These are phyloP conservation scores for Mycena kentingensis DNA, from an alignment of 768 basidiomycete species.

Conservation along the genomic window DNA sequence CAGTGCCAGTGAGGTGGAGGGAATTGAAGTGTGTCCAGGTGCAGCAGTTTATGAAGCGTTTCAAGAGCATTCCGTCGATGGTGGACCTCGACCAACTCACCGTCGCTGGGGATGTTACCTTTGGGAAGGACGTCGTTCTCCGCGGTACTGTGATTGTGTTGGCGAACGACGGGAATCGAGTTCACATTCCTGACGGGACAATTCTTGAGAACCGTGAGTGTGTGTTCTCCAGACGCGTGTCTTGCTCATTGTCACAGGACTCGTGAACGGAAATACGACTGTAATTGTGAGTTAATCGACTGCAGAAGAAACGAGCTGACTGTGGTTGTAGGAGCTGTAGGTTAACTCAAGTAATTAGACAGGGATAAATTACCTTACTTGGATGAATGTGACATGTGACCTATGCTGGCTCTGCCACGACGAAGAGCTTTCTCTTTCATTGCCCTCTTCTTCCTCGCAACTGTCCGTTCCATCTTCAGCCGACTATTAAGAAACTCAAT, in stretches of 20 bases:
- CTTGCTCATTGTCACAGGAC: background rate
- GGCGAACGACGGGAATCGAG: conserved; percentile 75
- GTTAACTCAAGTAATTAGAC: too few species aligned
- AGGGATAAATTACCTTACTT: too few species aligned
- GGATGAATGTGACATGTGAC: too few species aligned
- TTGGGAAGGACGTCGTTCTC: conserved; percentile 83
- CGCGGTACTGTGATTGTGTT: conserved; percentile 89
- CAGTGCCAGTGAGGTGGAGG: background rate
- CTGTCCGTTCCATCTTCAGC: too few species aligned
- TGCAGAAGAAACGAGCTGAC: too few species aligned
- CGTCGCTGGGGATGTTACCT: conserved; percentile 88
- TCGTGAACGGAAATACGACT: background rate
- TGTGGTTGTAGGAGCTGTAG: too few species aligned
- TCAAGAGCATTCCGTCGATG: conserved; percentile 92
- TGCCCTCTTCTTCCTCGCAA: too few species aligned
- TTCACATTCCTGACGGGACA: conserved; percentile 76
- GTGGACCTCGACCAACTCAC: conserved; percentile 93
- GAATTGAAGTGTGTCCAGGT: conserved; percentile 52
- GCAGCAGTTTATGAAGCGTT: conserved; percentile 88
- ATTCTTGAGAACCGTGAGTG: conserved; percentile 65
- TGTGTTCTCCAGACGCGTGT: background rate
- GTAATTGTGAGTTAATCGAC: background rate
- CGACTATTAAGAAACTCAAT: too few species aligned
- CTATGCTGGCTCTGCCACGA: too few species aligned
- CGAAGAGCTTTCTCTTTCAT: too few species aligned